Evolutionary conservation across 106 monocot species (phyloP).

Genomic region (Vanilla planifolia): DNA sequence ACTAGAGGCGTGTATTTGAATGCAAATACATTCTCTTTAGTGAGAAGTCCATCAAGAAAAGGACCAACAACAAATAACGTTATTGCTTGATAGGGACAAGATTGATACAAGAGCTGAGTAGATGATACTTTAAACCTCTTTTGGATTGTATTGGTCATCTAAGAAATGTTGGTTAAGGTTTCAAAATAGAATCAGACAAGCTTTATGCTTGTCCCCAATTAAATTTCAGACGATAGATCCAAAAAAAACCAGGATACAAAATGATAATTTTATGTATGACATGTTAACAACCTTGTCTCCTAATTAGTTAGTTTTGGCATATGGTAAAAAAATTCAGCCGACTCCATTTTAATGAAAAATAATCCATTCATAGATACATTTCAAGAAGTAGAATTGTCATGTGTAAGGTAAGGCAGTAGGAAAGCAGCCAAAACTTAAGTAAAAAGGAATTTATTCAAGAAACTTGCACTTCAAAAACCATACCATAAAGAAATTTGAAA

Average conservation of each 20-base stretch:
- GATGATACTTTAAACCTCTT: conserved; percentile 98
- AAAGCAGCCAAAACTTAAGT: too few relatives aligned
- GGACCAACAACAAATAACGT: conserved; percentile 77
- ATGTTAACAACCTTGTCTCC: too few relatives aligned
- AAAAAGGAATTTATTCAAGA: too few relatives aligned
- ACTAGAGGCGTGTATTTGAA: conserved; percentile 85
- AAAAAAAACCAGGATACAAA: too few relatives aligned
- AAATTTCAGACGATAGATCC: background rate
- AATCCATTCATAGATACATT: too few relatives aligned
- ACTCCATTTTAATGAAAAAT: too few relatives aligned
- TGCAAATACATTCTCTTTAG: conserved; percentile 74
- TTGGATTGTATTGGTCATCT: conserved; percentile 99
- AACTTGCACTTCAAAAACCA: too few relatives aligned
- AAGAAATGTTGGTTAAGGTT: conserved; percentile 42
- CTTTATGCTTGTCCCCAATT: background rate
- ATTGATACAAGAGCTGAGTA: conserved; percentile 90
- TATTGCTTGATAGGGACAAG: conserved; percentile 91
- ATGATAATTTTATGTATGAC: too few relatives aligned
- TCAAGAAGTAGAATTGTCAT: too few relatives aligned
- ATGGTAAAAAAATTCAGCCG: too few relatives aligned
- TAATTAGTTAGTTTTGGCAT: too few relatives aligned
- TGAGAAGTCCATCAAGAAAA: conserved; percentile 87
- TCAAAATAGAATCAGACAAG: conserved; percentile 8
- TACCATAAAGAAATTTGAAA: background rate
- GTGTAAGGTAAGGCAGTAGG: too few relatives aligned